Evolutionary conservation across 164 flowering plant species (phyloP), one percentile per base, ranked within the genome.

Genomic region (Warburgia ugandensis): DNA sequence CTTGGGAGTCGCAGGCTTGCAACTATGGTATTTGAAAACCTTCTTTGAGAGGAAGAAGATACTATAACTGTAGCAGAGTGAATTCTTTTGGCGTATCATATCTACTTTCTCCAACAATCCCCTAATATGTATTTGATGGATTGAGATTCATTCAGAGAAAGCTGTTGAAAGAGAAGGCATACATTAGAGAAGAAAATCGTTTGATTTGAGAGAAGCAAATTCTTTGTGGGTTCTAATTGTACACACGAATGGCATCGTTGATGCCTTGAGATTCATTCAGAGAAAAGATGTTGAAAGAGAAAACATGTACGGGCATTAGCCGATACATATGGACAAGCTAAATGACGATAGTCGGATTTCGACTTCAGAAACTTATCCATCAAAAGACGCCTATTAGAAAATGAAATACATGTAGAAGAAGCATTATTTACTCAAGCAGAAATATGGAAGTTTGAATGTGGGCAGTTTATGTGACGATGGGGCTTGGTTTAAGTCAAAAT

Each of bases 31-130:
- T 59, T 63, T 84, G 75, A 87, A 84, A 72, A 61, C 77, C 42
- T 87, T 84, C 60, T 87, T 84, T 40, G 81, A 79, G 74, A 87
- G 80, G 69, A 84, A 87, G 75, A 87, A 87, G 73, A 66, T 84
- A 36, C 79, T 87, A 44, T 84, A 12, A 30, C 31, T 36, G 32
- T 45, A 5, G 9, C 26, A 42, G 10, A 22, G 9, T n/a, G n/a
- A n/a, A n/a, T n/a, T n/a, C n/a, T n/a, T n/a, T n/a, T n/a, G n/a
- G n/a, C n/a, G n/a, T n/a, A n/a, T n/a, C n/a, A n/a, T n/a, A n/a
- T n/a, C n/a, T n/a, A n/a, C n/a, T n/a, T n/a, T n/a, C n/a, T n/a
- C n/a, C n/a, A n/a, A n/a, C n/a, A n/a, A n/a, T n/a, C n/a, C n/a
- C n/a, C n/a, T n/a, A n/a, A n/a, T n/a, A n/a, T n/a, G n/a, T n/a